phyloP scores from a whole-genome alignment of 169 alveolate species.

The Amoebophrya sp. region DNA sequence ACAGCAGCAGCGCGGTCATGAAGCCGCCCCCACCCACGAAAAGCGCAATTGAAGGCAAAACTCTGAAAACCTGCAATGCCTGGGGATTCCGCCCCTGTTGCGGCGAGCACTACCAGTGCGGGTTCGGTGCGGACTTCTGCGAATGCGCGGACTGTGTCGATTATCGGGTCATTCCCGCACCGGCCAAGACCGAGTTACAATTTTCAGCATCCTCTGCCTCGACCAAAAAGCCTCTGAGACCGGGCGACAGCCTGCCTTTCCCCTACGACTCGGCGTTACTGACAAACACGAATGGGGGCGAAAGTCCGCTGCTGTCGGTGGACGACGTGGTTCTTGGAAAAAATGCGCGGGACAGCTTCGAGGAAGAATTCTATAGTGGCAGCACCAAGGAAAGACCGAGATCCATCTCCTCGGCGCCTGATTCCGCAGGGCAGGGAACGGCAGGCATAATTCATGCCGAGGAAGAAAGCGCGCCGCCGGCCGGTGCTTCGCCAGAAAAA shows the following conservation, averaged over 20 bases:
- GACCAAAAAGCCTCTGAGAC: too few relatives aligned
- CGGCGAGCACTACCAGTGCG: neutral
- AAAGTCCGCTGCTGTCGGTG: neutral
- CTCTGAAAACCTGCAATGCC: neutral
- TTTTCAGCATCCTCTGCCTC: neutral
- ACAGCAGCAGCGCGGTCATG: too few relatives aligned
- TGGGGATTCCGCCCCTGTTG: neutral
- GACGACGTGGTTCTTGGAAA: neutral
- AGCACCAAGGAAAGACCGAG: too few relatives aligned
- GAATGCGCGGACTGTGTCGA: slow-evolving; percentile 34
- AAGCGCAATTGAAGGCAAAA: neutral
- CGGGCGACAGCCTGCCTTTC: neutral
- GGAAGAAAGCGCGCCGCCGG: neutral
- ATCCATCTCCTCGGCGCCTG: neutral
- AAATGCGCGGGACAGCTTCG: too few relatives aligned
- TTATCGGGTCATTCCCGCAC: neutral
- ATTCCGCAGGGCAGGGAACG: neutral
- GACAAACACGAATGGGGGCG: too few relatives aligned
- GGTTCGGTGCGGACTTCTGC: neutral
- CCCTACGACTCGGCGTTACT: too few relatives aligned
- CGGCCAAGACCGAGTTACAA: neutral
- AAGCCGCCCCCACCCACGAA: neutral
- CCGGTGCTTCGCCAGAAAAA: neutral
- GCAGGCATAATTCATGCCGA: neutral
- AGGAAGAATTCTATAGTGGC: too few relatives aligned